Base-by-base conservation (phyloP, 1,284 basidiomycete genomes). In the Ganoderma lingzhi region DNA sequence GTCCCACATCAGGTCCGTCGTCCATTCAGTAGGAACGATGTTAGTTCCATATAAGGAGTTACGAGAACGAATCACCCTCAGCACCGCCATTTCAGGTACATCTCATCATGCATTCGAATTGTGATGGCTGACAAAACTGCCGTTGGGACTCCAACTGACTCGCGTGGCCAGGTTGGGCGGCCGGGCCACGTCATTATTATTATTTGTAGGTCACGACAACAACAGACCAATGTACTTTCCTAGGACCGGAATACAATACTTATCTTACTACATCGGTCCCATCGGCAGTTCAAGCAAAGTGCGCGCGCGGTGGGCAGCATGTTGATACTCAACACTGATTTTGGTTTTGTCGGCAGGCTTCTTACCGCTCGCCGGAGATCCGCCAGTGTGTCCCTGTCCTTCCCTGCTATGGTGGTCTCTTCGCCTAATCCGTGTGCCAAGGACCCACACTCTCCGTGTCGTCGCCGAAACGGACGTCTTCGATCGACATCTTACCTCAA, bases 401-500 rank as follows among this genome's bases (percentile, higher is more conserved):
- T 41, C 39, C 28, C 48, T 4, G n/a, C 23, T 3, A 51, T 28
- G 39, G 32, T 58, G 28, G 30, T 58, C 8, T 15, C 6, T 6
- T 35, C 32, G 9, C 32, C 14, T 19, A 32, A 4, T 30, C 55
- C 5, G 55, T 6, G 8, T 19, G 17, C 55, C 15, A 9, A 58
- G n/a, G 12, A 30, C 30, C 48, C 65, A 66, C 48, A 55, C 37
- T 62, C 60, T 41, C 65, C 65, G 65, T 66, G 60, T 62, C 60
- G 30, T 53, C 60, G 65, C 65, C 65, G 65, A 28, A 15, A 17
- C 17, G 19, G 53, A 23, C 32, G 35, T 48, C 37, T 61, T n/a
- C 23, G 32, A 65, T 61, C 45, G 44, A n/a, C 53, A 59, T 59
- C 37, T n/a, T 58, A 58, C 32, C 32, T 35, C 32, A n/a, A 60